Evolutionary conservation across 129 eudicot genomes (phyloP).

Genomic region (Rutidosis leptorrhynchoides): DNA sequence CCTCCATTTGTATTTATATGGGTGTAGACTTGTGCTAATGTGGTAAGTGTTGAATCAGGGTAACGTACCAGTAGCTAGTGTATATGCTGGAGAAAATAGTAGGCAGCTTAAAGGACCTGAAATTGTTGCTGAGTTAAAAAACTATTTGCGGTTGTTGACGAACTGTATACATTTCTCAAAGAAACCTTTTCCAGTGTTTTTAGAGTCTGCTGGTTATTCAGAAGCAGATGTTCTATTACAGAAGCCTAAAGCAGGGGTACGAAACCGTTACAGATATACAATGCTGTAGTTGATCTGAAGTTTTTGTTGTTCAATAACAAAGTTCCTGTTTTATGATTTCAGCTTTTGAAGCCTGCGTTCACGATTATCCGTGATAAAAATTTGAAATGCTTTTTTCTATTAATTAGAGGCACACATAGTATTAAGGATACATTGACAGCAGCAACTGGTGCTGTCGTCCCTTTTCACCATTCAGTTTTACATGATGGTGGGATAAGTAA

Average conservation of each 20-base stretch:
- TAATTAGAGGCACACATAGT: slow-evolving; percentile 97
- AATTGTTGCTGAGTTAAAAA: slow-evolving; percentile 60
- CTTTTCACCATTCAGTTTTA: slow-evolving; percentile 96
- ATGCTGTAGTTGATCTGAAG: not conserved
- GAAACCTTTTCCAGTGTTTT: slow-evolving; percentile 92
- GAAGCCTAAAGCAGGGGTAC: slow-evolving; percentile 98
- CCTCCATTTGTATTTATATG: too few relatives aligned
- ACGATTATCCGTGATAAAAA: slow-evolving; percentile 74
- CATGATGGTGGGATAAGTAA: slow-evolving; percentile 93
- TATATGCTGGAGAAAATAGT: slow-evolving; percentile 84
- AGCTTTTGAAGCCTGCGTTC: slow-evolving; percentile 97
- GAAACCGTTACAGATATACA: not conserved
- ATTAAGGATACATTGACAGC: slow-evolving; percentile 97
- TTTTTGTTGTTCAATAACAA: not conserved
- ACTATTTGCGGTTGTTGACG: slow-evolving; percentile 69
- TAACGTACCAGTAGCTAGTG: slow-evolving; percentile 76
- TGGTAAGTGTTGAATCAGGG: slow-evolving; percentile 53
- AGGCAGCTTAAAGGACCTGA: slow-evolving; percentile 68
- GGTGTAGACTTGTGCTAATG: slow-evolving; percentile 18
- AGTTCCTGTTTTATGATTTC: slow-evolving; percentile 25
- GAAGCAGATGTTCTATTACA: slow-evolving; percentile 81
- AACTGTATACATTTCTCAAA: slow-evolving; percentile 86
- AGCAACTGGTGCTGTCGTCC: slow-evolving; percentile 97
- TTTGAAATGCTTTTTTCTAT: slow-evolving; percentile 70
- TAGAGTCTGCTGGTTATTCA: slow-evolving; percentile 88